A percentile compares a stretch with the other conserved stretches of the same genome.
These are phyloP conservation scores for Aspergillus melleus DNA, from an alignment of 2,329 filamentous ascomycete genomes.

Conservation along the genomic window DNA sequence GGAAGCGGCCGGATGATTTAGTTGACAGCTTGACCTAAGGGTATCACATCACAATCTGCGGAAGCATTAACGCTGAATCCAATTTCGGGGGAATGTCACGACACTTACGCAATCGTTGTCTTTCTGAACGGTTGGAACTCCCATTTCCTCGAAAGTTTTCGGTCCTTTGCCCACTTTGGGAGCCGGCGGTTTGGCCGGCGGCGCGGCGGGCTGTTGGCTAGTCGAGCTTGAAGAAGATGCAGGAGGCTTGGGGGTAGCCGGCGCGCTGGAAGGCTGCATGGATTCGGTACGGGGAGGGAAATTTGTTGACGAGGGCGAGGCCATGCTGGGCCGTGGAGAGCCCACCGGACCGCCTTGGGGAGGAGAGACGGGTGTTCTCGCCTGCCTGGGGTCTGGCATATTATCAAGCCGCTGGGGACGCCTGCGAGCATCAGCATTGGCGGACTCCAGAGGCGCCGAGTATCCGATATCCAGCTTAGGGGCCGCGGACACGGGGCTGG, in stretches of 20 bases:
- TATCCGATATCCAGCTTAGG: constrained; percentile 49
- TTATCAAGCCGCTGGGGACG: constrained; percentile 32
- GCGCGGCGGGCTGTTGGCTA: constrained; percentile 37
- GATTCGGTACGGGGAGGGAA: constrained; percentile 37
- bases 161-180: constrained; percentile 69
- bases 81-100: background rate
- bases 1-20: constrained; percentile 17
- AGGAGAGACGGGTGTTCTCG: constrained; percentile 31
- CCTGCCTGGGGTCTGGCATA: constrained; percentile 31
- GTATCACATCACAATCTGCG: constrained; percentile 46
- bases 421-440: constrained; percentile 31
- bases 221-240: constrained; percentile 27
- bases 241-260: constrained; percentile 42
- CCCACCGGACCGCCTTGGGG: constrained; percentile 22
- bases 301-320: constrained; percentile 32
- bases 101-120: constrained; percentile 85
- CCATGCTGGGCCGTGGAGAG: constrained; percentile 25
- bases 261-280: constrained; percentile 31
- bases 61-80: constrained; percentile 10
- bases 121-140: constrained; percentile 78
- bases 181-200: constrained; percentile 28
- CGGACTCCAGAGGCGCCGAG: constrained; percentile 46
- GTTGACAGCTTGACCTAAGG: constrained; percentile 20
- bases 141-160: constrained; percentile 98
- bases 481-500: constrained; percentile 32